A percentile compares a stretch with the other conserved stretches of the same genome.
Conservation (phyloP, 805 yeast species). For the Maudiozyma pseudohumilis region DNA sequence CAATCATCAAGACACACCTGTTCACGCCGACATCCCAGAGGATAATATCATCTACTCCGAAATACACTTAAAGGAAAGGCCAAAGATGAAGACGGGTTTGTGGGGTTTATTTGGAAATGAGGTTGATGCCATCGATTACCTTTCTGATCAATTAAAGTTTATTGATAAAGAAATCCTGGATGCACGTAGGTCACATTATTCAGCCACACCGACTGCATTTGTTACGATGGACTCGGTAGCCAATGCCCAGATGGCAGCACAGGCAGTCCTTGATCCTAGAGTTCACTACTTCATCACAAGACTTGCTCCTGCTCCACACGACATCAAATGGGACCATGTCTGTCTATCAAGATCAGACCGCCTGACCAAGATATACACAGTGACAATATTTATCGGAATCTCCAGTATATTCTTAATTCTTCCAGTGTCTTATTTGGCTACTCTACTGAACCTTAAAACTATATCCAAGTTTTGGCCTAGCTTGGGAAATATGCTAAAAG, state of each 20-base stretch:
- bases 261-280: slow-evolving; percentile 84
- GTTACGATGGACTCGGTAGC: slow-evolving; percentile 93
- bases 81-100: slow-evolving; percentile 49
- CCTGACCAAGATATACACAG: slow-evolving; percentile 39
- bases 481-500: slow-evolving; percentile 56
- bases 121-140: slow-evolving; percentile 76
- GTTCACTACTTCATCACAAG: slow-evolving; percentile 73
- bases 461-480: slow-evolving; percentile 76
- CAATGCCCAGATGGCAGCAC: slow-evolving; percentile 93
- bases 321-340: slow-evolving; percentile 84
- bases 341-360: slow-evolving; percentile 72
- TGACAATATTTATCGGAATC: slow-evolving; percentile 33
- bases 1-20: too few species aligned
- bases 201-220: slow-evolving; percentile 85
- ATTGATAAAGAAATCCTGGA: slow-evolving; percentile 60
- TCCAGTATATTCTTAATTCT: slow-evolving; percentile 63
- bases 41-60: slow-evolving; percentile 20
- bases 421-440: slow-evolving; percentile 80
- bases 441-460: slow-evolving; percentile 68
- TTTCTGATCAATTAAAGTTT: slow-evolving; percentile 54
- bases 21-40: slow-evolving; percentile 11
- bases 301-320: slow-evolving; percentile 94
- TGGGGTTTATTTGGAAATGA: slow-evolving; percentile 54
- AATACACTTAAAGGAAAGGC: slow-evolving; percentile 38
- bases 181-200: slow-evolving; percentile 59